Evolutionary conservation across 2,329 filamentous ascomycete genomes (phyloP), one percentile per base, ranked within the genome.

Genomic region (Ophiostoma pallidulum): DNA sequence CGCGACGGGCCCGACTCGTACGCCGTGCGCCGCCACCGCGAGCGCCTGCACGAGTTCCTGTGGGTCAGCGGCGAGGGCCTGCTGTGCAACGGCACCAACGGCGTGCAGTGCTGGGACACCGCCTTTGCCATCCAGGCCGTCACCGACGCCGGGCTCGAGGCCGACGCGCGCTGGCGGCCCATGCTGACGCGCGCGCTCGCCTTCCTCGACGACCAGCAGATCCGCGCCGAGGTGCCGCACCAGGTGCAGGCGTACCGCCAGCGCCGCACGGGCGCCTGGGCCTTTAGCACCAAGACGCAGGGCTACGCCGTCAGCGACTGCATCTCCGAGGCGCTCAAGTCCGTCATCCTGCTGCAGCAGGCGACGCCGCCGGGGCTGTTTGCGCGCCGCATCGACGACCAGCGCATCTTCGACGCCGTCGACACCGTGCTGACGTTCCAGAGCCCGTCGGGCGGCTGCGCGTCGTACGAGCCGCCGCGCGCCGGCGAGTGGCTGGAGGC

Each of bases 21-120:
- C 56, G 82, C 82, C 0, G 82, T 95, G 24, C 75, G 77, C 41
- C 77, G 84, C 35, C 91, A 96, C 59, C 71, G 86, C 8, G 86
- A 96, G 58, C 79, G 88, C 4, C 65, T 95, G 12, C 75, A 86
- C 37, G 92, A 98, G 58, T 94, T 83, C 52, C 65, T 98, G 26
- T 98, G 92, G 90, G 73, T 98, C 42, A 95, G 94, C 54, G 65
- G 81, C 29, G 90, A 96, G 61, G 92, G 92, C 6, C 88, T 98
- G 86, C 74, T 97, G 41, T 84, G 84, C 66, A 96, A 96, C 58
- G 92, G 92, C 32, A 98, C 92, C 8, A 97, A 98, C 57, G 92
- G 92, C n/a, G 90, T 97, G 2, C 92, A 98, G 64, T 85, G 82
- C 54, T 98, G 92, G 92, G 92, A 98, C 61, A 98, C 92, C 0